Evolutionary conservation across 1,284 basidiomycete genomes (phyloP).

Genomic region (Serendipita sp.): DNA sequence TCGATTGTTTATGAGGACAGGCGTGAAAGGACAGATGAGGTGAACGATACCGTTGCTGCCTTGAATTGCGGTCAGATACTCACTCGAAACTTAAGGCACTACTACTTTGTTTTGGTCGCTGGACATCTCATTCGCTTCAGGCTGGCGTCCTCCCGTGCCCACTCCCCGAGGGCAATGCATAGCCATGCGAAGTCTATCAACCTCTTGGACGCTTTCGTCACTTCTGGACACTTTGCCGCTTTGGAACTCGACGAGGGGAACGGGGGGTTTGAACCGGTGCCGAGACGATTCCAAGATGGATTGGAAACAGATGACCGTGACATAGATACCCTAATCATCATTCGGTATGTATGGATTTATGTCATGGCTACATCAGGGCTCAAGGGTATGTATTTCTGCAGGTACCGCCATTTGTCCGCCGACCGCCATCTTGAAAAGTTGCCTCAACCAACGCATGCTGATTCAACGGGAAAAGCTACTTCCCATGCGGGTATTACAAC

Average conservation of each 20-base stretch:
- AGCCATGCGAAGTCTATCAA: slow-evolving; percentile 35
- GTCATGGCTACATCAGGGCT: not conserved
- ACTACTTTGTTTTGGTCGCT: slow-evolving; percentile 34
- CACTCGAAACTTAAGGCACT: not conserved
- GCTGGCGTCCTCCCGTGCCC: not conserved
- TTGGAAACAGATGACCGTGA: slow-evolving; percentile 63
- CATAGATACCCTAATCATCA: slow-evolving; percentile 59
- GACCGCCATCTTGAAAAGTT: slow-evolving; percentile 5
- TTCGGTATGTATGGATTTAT: slow-evolving; percentile 34
- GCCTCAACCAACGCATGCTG: not conserved
- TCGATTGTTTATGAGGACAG: slow-evolving; percentile 51
- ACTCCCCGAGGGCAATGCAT: slow-evolving; percentile 29
- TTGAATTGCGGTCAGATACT: slow-evolving; percentile 45
- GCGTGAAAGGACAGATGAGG: slow-evolving; percentile 56
- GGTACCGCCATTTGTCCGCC: slow-evolving; percentile 6
- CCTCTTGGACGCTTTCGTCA: slow-evolving; percentile 61
- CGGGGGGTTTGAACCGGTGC: slow-evolving; percentile 33
- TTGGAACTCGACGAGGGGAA: slow-evolving; percentile 48
- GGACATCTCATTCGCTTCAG: slow-evolving; percentile 53
- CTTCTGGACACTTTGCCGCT: slow-evolving; percentile 62
- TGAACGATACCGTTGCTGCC: slow-evolving; percentile 23
- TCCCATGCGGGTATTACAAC: not conserved
- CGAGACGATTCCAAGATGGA: slow-evolving; percentile 65
- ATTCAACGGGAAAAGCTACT: not conserved
- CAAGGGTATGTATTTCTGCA: slow-evolving; percentile 4